phyloP scores from a whole-genome alignment of 106 monocot species.

The Vanilla planifolia region DNA sequence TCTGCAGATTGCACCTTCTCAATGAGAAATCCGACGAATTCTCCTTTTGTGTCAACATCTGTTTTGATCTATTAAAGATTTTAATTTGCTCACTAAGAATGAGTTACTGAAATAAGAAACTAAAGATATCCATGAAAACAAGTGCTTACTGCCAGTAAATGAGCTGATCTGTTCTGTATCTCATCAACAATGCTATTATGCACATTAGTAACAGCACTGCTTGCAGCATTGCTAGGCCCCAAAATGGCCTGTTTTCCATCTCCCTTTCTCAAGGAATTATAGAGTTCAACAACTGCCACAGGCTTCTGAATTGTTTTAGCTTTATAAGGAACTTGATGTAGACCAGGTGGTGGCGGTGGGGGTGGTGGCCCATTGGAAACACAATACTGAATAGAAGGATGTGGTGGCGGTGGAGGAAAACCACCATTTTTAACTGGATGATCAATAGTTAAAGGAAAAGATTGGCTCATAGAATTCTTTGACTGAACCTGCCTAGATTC shows the following conservation, averaged over 20 bases:
- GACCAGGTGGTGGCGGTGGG: not conserved
- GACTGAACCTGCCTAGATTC: constrained; percentile 6
- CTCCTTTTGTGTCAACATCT: constrained; percentile 74
- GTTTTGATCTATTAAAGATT: constrained; percentile 52
- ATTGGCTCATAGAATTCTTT: constrained; percentile 5
- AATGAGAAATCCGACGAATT: constrained; percentile 59
- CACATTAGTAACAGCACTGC: constrained; percentile 20
- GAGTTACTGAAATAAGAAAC: not conserved
- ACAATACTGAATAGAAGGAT: too few species aligned
- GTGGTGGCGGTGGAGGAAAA: constrained; percentile 22
- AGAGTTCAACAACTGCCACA: constrained; percentile 50
- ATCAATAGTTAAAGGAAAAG: too few species aligned
- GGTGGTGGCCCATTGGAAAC: too few species aligned
- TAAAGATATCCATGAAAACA: not conserved
- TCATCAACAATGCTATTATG: constrained; percentile 77
- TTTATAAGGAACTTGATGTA: constrained; percentile 1
- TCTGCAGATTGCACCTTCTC: constrained; percentile 41
- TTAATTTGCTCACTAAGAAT: not conserved
- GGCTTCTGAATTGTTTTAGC: constrained; percentile 31
- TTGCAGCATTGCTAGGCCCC: constrained; percentile 12
- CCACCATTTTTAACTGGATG: not conserved
- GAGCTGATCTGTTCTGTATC: constrained; percentile 73
- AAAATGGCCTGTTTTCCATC: too few species aligned
- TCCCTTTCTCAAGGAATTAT: constrained; percentile 39
- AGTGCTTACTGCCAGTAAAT: constrained; percentile 53